A percentile compares a stretch with the other conserved stretches of the same genome.
These are phyloP conservation scores for Tephrocybe sp. DNA, from an alignment of 768 basidiomycete genomes.

Conservation along the genomic window DNA sequence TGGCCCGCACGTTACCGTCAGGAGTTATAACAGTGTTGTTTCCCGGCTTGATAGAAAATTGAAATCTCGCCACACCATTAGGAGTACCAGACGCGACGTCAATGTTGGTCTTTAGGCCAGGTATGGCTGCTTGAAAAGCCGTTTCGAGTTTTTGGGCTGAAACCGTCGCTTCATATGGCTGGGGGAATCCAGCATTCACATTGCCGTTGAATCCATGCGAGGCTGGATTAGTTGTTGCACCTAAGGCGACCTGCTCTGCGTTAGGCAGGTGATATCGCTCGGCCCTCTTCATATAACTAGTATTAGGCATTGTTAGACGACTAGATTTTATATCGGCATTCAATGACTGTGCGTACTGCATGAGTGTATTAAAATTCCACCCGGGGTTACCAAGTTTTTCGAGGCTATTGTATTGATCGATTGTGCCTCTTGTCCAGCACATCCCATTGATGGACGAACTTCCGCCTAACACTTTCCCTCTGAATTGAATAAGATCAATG, in stretches of 20 bases:
- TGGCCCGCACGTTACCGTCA: conserved; percentile 10
- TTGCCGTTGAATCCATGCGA: conserved; percentile 11
- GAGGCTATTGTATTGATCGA: conserved; percentile 16
- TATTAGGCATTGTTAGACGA: not conserved
- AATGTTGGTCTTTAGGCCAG: conserved; percentile 5
- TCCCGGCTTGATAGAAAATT: conserved; percentile 15
- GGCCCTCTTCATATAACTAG: conserved; percentile 14
- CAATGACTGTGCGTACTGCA: not conserved
- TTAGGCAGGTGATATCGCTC: conserved; percentile 12
- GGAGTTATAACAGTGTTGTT: conserved; percentile 10
- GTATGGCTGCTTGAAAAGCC: conserved; percentile 5
- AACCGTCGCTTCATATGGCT: conserved; percentile 13
- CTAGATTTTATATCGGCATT: too few species aligned
- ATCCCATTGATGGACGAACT: conserved; percentile 19
- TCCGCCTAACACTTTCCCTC: conserved; percentile 18
- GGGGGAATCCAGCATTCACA: conserved; percentile 16
- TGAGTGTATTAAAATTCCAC: conserved; percentile 16
- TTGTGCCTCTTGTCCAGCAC: conserved; percentile 20
- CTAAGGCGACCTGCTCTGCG: conserved; percentile 9
- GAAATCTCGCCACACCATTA: conserved; percentile 15
- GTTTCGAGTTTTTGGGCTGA: not conserved
- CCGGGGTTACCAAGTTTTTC: conserved; percentile 19
- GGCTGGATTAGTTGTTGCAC: conserved; percentile 7
- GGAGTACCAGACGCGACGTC: conserved; percentile 14
- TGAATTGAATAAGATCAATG: not conserved